phyloP scores from a whole-genome alignment of 805 yeast genomes.

The Teunomyces stri region DNA sequence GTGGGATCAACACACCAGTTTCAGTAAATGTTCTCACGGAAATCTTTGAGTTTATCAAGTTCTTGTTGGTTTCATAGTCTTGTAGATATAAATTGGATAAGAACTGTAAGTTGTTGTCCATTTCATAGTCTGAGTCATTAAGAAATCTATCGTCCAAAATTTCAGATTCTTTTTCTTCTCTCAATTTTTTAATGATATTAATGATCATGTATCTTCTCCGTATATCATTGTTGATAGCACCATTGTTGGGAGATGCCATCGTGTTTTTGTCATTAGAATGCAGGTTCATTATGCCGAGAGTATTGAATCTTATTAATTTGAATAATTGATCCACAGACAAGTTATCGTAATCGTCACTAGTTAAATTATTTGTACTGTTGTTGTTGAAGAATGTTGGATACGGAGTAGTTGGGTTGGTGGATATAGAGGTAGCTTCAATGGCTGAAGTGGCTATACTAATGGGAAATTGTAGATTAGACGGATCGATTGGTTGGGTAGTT shows the following conservation, averaged over 20 bases:
- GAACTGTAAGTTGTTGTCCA: slow-evolving; percentile 43
- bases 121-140: slow-evolving; percentile 34
- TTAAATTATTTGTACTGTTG: slow-evolving; percentile 22
- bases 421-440: slow-evolving; percentile 5
- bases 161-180: slow-evolving; percentile 36
- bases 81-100: slow-evolving; percentile 39
- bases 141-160: slow-evolving; percentile 29
- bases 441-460: slow-evolving; percentile 5
- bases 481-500: not conserved
- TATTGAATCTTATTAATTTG: slow-evolving; percentile 30
- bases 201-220: slow-evolving; percentile 35
- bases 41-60: slow-evolving; percentile 26
- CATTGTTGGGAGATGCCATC: slow-evolving; percentile 5
- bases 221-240: slow-evolving; percentile 28
- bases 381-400: slow-evolving; percentile 20
- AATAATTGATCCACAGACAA: slow-evolving; percentile 36
- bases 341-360: slow-evolving; percentile 40
- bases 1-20: slow-evolving; percentile 78
- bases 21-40: slow-evolving; percentile 41
- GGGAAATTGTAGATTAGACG: slow-evolving; percentile 2
- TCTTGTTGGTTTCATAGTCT: slow-evolving; percentile 28
- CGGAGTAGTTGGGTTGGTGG: slow-evolving; percentile 2
- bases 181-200: slow-evolving; percentile 34
- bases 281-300: not conserved
- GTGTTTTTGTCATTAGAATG: not conserved